Percentiles rank a stretch among this genome's conserved stretches.
These are phyloP conservation scores for Hyphodiscus hymeniophilus DNA, from an alignment of 495 filamentous ascomycete species.

Conservation along the genomic window DNA sequence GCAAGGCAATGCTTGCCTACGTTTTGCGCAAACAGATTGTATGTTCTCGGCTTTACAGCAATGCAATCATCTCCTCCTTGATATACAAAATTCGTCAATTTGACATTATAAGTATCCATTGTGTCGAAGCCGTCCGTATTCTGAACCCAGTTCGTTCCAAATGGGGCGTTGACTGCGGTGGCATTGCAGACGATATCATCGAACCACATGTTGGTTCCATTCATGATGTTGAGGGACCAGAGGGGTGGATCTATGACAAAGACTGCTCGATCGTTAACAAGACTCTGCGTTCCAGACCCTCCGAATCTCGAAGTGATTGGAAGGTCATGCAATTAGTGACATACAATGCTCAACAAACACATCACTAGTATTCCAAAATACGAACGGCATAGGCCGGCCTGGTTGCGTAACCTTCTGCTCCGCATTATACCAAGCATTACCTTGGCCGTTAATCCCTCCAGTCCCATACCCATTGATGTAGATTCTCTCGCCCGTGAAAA, in stretches of 20 bases:
- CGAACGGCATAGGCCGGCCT: constrained; percentile 51
- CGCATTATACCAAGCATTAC: constrained; percentile 36
- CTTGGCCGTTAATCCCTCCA: constrained; percentile 46
- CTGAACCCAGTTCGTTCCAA: constrained; percentile 47
- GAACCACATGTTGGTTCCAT: constrained; percentile 46
- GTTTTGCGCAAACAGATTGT: constrained; percentile 43
- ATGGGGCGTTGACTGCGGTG: constrained; percentile 41
- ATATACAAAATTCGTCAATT: constrained; percentile 45
- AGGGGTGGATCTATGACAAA: constrained; percentile 44
- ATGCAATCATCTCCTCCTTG: constrained; percentile 53
- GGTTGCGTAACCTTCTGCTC: constrained; percentile 35
- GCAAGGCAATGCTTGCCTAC: constrained; percentile 18
- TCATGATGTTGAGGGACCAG: constrained; percentile 52
- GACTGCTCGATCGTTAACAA: constrained; percentile 23
- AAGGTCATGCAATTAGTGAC: background rate
- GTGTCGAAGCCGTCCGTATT: constrained; percentile 54
- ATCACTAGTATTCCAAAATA: constrained; percentile 50
- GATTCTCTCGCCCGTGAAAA: constrained; percentile 42
- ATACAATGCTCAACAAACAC: constrained; percentile 41
- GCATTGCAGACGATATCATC: constrained; percentile 43
- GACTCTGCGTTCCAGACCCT: too few relatives aligned
- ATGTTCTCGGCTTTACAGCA: constrained; percentile 49
- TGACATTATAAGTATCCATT: constrained; percentile 45
- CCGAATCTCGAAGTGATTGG: too few relatives aligned
- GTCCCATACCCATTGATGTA: constrained; percentile 41